Conservation (phyloP, 495 filamentous ascomycete genomes). For the Penicillium cinerascens region DNA sequence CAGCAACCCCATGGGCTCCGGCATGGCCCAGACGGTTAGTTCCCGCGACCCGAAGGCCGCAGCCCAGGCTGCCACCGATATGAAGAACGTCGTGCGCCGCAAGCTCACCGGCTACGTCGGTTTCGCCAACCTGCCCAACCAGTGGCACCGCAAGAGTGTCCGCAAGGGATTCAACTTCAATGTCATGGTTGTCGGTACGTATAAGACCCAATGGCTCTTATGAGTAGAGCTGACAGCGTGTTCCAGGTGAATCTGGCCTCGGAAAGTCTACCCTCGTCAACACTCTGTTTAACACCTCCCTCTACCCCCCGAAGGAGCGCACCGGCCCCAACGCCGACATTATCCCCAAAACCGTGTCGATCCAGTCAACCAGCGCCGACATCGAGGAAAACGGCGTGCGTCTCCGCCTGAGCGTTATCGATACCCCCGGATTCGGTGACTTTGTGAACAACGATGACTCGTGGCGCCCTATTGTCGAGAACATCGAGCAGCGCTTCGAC, state of each 20-base stretch:
- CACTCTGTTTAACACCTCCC: slow-evolving; percentile 98
- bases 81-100: slow-evolving; percentile 95
- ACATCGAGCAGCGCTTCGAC: slow-evolving; percentile 98
- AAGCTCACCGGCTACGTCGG: slow-evolving; percentile 98
- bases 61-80: slow-evolving; percentile 74
- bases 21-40: slow-evolving; percentile 62
- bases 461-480: slow-evolving; percentile 97
- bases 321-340: slow-evolving; percentile 96
- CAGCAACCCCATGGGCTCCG: slow-evolving; percentile 60
- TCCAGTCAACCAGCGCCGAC: slow-evolving; percentile 97
- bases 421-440: slow-evolving; percentile 97
- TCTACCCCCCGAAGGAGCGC: slow-evolving; percentile 97
- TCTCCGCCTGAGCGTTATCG: slow-evolving; percentile 93
- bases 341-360: slow-evolving; percentile 97
- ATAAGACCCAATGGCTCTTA: slow-evolving; percentile 11
- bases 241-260: slow-evolving; percentile 91
- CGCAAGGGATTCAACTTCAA: slow-evolving; percentile 99
- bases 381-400: slow-evolving; percentile 99
- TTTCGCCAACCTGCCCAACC: slow-evolving; percentile 97
- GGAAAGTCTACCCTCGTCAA: slow-evolving; percentile 99
- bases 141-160: slow-evolving; percentile 99
- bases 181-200: slow-evolving; percentile 97
- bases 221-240: not conserved
- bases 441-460: slow-evolving; percentile 99
- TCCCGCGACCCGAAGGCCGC: slow-evolving; percentile 83